Evolutionary conservation across 2,329 filamentous ascomycete genomes (phyloP), one percentile per base, ranked within the genome.

Genomic region (Claviceps monticola): DNA sequence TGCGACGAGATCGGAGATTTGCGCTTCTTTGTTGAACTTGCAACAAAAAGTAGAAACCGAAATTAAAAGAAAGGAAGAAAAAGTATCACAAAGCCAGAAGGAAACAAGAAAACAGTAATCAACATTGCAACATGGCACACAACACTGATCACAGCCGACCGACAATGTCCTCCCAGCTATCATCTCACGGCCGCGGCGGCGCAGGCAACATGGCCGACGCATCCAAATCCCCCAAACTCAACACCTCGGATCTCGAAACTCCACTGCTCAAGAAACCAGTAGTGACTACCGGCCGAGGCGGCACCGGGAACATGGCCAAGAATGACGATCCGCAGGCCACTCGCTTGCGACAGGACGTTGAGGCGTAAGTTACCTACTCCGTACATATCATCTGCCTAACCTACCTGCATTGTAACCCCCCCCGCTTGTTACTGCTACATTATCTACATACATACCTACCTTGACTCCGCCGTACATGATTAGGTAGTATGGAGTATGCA

Each of bases 251-350:
- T 62, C 80, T 95, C 56, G 72, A 83, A 61, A 95, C 89, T 1
- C 90, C 90, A 1, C 85, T 80, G 13, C 79, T 97, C 64, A 95
- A 94, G 71, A 79, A 79, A 46, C 71, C 85, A n/a, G 74, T 87
- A 57, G 89, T 91, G 63, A 95, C 90, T 19, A 96, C 90, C 3
- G 90, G 90, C 52, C 86, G 90, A 49, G 90, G 90, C 52, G 90
- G 90, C 55, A 83, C 79, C 4, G 89, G 89, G 54, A 95, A 95
- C 72, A 95, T 95, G 84, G 82, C 85, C 47, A 73, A 70, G 58
- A 83, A 84, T 63, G 80, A 80, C 56, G 84, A 93, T 60, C 80
- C 83, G 3, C 70, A 74, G 43, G 80, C 87, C 64, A 88, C 90
- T 38, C 84, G 90, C 56, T 75, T 80, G 51, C 82, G 82, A 43